These are phyloP conservation scores for Xylariaceae sp. DNA, from an alignment of 2,329 filamentous ascomycete species.

Conservation along the genomic window DNA sequence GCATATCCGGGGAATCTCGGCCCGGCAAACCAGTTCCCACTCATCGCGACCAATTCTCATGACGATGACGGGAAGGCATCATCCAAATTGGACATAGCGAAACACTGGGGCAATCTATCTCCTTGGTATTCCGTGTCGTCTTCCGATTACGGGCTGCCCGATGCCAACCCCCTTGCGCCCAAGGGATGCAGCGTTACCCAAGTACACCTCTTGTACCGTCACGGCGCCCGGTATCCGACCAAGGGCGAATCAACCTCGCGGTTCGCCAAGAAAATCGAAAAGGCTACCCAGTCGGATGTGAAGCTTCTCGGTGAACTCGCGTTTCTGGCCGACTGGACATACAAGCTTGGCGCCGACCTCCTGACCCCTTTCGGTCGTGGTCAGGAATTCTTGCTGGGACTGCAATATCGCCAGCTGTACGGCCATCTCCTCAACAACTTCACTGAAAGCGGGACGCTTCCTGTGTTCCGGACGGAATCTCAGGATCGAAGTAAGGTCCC, in stretches of 20 bases:
- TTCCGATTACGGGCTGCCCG: constrained; percentile 30
- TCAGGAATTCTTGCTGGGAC: constrained; percentile 35
- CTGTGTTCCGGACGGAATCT: constrained; percentile 31
- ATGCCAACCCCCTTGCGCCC: constrained; percentile 29
- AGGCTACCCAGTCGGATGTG: constrained; percentile 32
- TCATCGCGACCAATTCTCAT: constrained; percentile 26
- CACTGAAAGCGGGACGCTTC: constrained; percentile 33
- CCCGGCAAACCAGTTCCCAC: constrained; percentile 29
- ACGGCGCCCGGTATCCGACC: constrained; percentile 33
- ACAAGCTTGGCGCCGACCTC: not conserved
- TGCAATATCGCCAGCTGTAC: constrained; percentile 38
- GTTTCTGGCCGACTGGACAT: constrained; percentile 30
- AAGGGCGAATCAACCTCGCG: constrained; percentile 26
- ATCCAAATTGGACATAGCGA: constrained; percentile 29
- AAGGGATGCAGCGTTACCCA: constrained; percentile 30
- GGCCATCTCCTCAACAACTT: constrained; percentile 41
- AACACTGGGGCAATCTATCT: constrained; percentile 32
- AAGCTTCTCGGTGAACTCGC: constrained; percentile 28
- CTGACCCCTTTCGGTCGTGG: constrained; percentile 35
- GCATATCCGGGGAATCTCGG: constrained; percentile 28
- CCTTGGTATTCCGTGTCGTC: constrained; percentile 33
- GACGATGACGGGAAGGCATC: constrained; percentile 23
- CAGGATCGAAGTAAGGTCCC: constrained; percentile 24
- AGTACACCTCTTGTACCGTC: constrained; percentile 32
- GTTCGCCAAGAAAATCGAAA: constrained; percentile 32